Evolutionary conservation across 805 yeast genomes (phyloP).

Genomic region (Saccharomycopsis fodiens): DNA sequence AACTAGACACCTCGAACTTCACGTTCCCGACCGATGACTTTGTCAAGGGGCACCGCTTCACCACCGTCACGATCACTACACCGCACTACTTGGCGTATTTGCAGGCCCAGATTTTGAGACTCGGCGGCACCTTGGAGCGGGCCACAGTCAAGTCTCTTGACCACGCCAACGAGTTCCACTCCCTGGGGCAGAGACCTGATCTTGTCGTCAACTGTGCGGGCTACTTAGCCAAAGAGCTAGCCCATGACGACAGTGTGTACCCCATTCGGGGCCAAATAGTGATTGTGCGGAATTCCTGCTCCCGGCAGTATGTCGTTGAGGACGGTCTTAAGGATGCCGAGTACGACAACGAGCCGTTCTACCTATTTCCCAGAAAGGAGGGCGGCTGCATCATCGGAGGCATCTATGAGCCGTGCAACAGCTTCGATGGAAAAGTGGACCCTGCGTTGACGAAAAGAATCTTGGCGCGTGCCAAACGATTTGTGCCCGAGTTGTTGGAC

Average conservation of each 20-base stretch:
- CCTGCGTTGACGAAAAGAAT: conserved; percentile 40
- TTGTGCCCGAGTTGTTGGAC: conserved; percentile 29
- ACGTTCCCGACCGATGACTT: conserved; percentile 20
- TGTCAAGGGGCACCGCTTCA: conserved; percentile 39
- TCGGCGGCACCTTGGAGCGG: conserved; percentile 44
- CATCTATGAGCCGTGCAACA: conserved; percentile 23
- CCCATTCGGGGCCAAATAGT: conserved; percentile 59
- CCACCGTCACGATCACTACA: conserved; percentile 53
- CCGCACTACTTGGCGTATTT: conserved; percentile 49
- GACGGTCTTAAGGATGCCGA: conserved; percentile 25
- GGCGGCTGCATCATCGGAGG: conserved; percentile 72
- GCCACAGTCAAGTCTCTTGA: conserved; percentile 33
- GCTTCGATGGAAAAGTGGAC: conserved; percentile 32
- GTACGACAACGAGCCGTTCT: conserved; percentile 38
- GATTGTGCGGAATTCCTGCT: conserved; percentile 39
- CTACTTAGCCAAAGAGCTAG: conserved; percentile 36
- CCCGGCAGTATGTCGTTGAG: conserved; percentile 30
- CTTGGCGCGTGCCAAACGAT: conserved; percentile 33
- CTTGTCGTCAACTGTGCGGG: conserved; percentile 56
- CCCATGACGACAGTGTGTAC: conserved; percentile 35
- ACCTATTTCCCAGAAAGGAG: conserved; percentile 63
- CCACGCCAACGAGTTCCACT: conserved; percentile 41
- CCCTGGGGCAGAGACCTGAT: conserved; percentile 35
- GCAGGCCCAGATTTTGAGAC: conserved; percentile 34
- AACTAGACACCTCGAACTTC: conserved; percentile 24